Percentiles rank a stretch among this genome's conserved stretches.
These are phyloP conservation scores for Curvularia verruculosa DNA, from an alignment of 2,329 filamentous ascomycete genomes.

Conservation along the genomic window DNA sequence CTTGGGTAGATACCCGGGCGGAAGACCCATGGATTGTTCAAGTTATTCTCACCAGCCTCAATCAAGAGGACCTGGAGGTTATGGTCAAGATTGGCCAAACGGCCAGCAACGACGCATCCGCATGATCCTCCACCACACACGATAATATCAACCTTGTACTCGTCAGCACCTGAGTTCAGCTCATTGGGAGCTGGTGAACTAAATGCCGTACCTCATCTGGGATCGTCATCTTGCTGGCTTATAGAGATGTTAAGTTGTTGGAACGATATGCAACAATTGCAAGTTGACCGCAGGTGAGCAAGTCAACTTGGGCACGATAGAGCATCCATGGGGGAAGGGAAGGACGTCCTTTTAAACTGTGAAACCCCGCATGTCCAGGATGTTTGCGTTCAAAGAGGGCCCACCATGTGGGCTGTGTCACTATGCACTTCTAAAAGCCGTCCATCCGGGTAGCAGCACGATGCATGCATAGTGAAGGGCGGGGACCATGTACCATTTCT, in stretches of 20 bases:
- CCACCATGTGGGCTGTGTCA: conserved; percentile 28
- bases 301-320: conserved; percentile 36
- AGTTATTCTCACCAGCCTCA: conserved; percentile 73
- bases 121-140: conserved; percentile 76
- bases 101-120: conserved; percentile 59
- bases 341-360: conserved; percentile 34
- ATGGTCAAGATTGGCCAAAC: conserved; percentile 76
- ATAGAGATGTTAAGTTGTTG: conserved; percentile 5
- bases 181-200: not conserved
- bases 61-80: conserved; percentile 74
- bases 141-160: conserved; percentile 70
- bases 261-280: conserved; percentile 3
- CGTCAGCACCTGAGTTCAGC: not conserved
- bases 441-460: conserved; percentile 22
- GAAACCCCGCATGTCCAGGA: conserved; percentile 40
- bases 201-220: conserved; percentile 64
- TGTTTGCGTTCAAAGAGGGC: conserved; percentile 32
- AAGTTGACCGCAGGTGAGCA: conserved; percentile 37
- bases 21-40: conserved; percentile 80
- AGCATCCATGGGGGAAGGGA: conserved; percentile 19
- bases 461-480: conserved; percentile 34
- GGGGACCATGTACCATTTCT: conserved; percentile 29
- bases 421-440: conserved; percentile 22
- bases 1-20: conserved; percentile 77
- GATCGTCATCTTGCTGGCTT: conserved; percentile 59